Percentiles rank a stretch among this genome's conserved stretches.
Conservation (phyloP, 148 eudicot species). For the Vaccinium myrtillus region DNA sequence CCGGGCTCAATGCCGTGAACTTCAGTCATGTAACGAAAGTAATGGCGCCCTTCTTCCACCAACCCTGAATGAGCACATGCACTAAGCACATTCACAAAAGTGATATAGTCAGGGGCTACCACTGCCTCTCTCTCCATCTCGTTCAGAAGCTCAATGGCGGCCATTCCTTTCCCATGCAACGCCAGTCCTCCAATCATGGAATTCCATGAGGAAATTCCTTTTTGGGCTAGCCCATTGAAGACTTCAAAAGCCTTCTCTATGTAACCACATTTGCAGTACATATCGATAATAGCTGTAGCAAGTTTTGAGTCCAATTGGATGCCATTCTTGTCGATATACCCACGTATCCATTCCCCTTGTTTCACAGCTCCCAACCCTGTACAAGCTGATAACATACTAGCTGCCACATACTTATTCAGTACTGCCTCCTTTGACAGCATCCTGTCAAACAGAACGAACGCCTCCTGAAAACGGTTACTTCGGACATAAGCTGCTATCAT, state of each 20-base stretch:
- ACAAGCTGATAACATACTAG: slow-evolving; percentile 84
- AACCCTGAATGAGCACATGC: slow-evolving; percentile 78
- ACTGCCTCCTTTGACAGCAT: slow-evolving; percentile 47
- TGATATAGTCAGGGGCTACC: slow-evolving; percentile 50
- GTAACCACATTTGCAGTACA: slow-evolving; percentile 74
- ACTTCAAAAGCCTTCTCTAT: slow-evolving; percentile 57
- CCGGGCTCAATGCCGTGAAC: slow-evolving; percentile 49
- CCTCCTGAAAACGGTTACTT: slow-evolving; percentile 48
- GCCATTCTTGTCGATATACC: slow-evolving; percentile 39
- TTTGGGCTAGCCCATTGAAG: slow-evolving; percentile 37
- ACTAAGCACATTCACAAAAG: slow-evolving; percentile 60
- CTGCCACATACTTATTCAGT: slow-evolving; percentile 59
- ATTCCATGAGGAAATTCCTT: slow-evolving; percentile 71
- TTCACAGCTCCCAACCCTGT: slow-evolving; percentile 56
- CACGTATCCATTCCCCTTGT: slow-evolving; percentile 55
- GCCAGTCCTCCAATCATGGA: slow-evolving; percentile 78
- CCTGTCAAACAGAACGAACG: slow-evolving; percentile 49
- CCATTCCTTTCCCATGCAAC: slow-evolving; percentile 59
- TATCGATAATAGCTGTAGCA: slow-evolving; percentile 55
- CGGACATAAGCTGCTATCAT: slow-evolving; percentile 65
- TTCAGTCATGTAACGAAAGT: slow-evolving; percentile 54
- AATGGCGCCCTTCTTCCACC: slow-evolving; percentile 51
- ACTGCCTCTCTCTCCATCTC: slow-evolving; percentile 43
- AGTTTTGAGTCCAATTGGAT: slow-evolving; percentile 57
- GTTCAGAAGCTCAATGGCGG: slow-evolving; percentile 58